Base-by-base conservation (phyloP, 306 rosid species). In the Albizia julibrissin region DNA sequence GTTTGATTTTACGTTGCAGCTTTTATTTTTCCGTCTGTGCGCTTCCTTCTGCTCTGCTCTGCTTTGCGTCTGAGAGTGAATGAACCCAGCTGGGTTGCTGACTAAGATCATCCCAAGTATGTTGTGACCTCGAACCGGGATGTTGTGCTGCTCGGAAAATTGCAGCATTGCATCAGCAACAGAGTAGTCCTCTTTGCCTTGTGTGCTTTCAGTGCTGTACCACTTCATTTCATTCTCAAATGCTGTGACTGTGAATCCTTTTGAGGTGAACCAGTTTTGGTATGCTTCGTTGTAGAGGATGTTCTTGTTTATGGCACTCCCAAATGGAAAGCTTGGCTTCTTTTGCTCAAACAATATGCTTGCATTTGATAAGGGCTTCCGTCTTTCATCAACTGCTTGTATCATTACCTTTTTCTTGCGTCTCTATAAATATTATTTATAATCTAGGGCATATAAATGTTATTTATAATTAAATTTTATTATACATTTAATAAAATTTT, bases 211-310 rank as follows among this genome's bases (percentile, higher is more conserved):
- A 0, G 68, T 94, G 82, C 76, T 80, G 81, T 92, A 89, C 98
- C 97, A 94, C 50, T 94, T 94, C 98, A 94, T 92, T 82, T 92
- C 98, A 14, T 94, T 71, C 49, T 40, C 92, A 56, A 92, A 94
- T 26, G 85, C 80, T 13, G 98, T 82, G 47, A 89, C 90, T 5
- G 81, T 82, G 90, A 94, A 94, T 71, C 92, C 15, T 46, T 15
- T 89, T 0, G 92, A 80, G 3, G 80, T 40, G 80, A 92, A 90
- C 98, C 98, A 92, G 16, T 89, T 84, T 19, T 87, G 92, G 34
- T 91, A 92, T 14, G 90, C 89, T 8, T 1, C 0, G 10, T 89
- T 91, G 79, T 73, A 65, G 72, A 94, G 90, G 75, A 94, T 91
- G 88, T 84, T 43, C 18, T 40, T 71, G 80, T 83, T 90, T 62